Conservation (phyloP, 106 monocot species). For the Dendrobium chrysotoxum region DNA sequence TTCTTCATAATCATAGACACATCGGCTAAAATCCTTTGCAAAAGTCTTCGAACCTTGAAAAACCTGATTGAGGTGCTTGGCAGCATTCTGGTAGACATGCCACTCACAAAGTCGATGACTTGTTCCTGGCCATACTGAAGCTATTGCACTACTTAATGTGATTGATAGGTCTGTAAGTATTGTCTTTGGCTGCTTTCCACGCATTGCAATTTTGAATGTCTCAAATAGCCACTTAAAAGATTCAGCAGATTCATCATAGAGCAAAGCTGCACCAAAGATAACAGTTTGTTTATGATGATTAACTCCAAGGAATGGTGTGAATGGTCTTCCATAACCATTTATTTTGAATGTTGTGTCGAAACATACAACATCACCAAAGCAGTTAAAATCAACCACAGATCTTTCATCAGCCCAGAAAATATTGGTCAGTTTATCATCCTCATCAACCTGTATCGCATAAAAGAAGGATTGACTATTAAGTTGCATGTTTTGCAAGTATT, state of each 20-base stretch:
- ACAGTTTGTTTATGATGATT: slow-evolving; percentile 51
- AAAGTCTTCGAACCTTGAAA: slow-evolving; percentile 53
- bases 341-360: slow-evolving; percentile 38
- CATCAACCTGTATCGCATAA: slow-evolving; percentile 42
- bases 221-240: slow-evolving; percentile 55
- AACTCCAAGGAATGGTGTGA: slow-evolving; percentile 35
- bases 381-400: slow-evolving; percentile 33
- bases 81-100: slow-evolving; percentile 48
- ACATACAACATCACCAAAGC: slow-evolving; percentile 48
- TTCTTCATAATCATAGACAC: slow-evolving; percentile 41
- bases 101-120: slow-evolving; percentile 36
- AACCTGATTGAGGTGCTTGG: slow-evolving; percentile 39
- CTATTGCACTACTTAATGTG: slow-evolving; percentile 26
- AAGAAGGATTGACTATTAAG: slow-evolving; percentile 35
- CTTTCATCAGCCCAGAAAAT: slow-evolving; percentile 50
- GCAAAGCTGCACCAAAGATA: slow-evolving; percentile 36
- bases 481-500: slow-evolving; percentile 48
- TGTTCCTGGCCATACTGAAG: slow-evolving; percentile 28
- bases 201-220: slow-evolving; percentile 45
- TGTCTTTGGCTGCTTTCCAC: slow-evolving; percentile 47
- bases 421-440: slow-evolving; percentile 50
- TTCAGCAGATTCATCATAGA: slow-evolving; percentile 44
- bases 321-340: slow-evolving; percentile 42
- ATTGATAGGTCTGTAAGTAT: slow-evolving; percentile 30
- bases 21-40: slow-evolving; percentile 42